Conservation (phyloP, 1,284 basidiomycete species). For the Naganishia sp. region DNA sequence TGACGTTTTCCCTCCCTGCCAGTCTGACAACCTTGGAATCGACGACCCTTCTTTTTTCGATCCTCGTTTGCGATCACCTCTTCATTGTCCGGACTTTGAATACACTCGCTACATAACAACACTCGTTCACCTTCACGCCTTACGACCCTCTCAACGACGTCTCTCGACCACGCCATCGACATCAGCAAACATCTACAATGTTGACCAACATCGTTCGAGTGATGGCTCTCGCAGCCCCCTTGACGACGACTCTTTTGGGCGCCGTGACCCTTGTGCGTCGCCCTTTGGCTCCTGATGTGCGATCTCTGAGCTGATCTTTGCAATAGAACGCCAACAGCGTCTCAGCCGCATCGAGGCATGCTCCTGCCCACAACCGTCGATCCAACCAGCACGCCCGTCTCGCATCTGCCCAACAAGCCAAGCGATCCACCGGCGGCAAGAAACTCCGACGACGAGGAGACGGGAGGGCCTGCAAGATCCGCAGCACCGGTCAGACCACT, state of each 20-base stretch:
- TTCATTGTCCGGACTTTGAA: constrained; percentile 1
- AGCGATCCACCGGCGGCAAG: constrained; percentile 9
- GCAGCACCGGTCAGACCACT: constrained; percentile 36
- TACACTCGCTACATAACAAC: constrained; percentile 26
- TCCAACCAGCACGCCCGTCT: constrained; percentile 25
- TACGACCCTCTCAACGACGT: neutral
- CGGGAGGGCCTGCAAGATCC: constrained; percentile 48
- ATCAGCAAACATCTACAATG: constrained; percentile 13
- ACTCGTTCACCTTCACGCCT: constrained; percentile 5
- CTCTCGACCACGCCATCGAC: neutral
- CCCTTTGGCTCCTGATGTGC: neutral
- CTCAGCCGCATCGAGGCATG: constrained; percentile 7
- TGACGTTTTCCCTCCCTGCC: constrained; percentile 8
- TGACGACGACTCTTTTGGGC: constrained; percentile 22
- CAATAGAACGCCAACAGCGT: constrained; percentile 3
- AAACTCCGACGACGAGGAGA: constrained; percentile 52
- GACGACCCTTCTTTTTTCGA: constrained; percentile 9
- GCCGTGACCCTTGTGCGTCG: constrained; percentile 4
- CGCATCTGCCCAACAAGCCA: constrained; percentile 17
- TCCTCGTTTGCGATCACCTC: neutral
- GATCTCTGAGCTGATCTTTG: neutral
- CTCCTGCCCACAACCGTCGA: constrained; percentile 16
- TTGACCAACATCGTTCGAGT: constrained; percentile 22
- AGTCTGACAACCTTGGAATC: neutral
- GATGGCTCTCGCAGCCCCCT: constrained; percentile 21